A percentile compares a stretch with the other conserved stretches of the same genome.
These are phyloP conservation scores for Panus rudis DNA, from an alignment of 768 basidiomycete species.

Conservation along the genomic window DNA sequence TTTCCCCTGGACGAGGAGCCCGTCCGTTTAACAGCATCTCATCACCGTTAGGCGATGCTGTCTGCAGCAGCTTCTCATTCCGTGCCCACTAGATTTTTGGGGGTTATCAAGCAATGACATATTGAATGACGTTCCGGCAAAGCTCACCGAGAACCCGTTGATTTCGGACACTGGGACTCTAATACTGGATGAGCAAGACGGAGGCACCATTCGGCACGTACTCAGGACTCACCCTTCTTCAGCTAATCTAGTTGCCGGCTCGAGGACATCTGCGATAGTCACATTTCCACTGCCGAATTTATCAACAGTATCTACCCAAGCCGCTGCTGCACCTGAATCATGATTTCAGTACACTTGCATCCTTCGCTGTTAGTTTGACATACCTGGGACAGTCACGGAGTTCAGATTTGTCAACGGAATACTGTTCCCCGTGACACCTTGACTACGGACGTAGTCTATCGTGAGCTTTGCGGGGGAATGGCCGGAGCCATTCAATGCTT, in stretches of 20 bases:
- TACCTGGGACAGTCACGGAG: slow-evolving; percentile 84
- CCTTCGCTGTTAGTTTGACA: neutral
- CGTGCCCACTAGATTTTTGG: slow-evolving; percentile 38
- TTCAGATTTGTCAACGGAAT: slow-evolving; percentile 84
- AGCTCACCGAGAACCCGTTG: slow-evolving; percentile 33
- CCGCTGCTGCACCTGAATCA: slow-evolving; percentile 80
- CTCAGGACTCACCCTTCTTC: slow-evolving; percentile 69
- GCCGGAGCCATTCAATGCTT: slow-evolving; percentile 91
- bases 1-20: slow-evolving; percentile 80
- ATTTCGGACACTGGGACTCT: slow-evolving; percentile 89
- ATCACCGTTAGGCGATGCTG: slow-evolving; percentile 75
- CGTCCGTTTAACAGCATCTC: slow-evolving; percentile 85
- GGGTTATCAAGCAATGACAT: slow-evolving; percentile 4
- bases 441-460: slow-evolving; percentile 61
- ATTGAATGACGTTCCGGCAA: slow-evolving; percentile 16
- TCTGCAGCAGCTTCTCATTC: slow-evolving; percentile 66
- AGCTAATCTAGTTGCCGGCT: slow-evolving; percentile 85
- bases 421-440: slow-evolving; percentile 56
- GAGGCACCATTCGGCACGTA: neutral
- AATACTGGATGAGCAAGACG: slow-evolving; percentile 1
- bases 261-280: slow-evolving; percentile 63
- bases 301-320: slow-evolving; percentile 89
- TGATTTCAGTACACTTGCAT: neutral
- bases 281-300: slow-evolving; percentile 73
- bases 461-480: slow-evolving; percentile 74